These are phyloP conservation scores for Penicillium waksmanii DNA, from an alignment of 495 filamentous ascomycete species.

Conservation along the genomic window DNA sequence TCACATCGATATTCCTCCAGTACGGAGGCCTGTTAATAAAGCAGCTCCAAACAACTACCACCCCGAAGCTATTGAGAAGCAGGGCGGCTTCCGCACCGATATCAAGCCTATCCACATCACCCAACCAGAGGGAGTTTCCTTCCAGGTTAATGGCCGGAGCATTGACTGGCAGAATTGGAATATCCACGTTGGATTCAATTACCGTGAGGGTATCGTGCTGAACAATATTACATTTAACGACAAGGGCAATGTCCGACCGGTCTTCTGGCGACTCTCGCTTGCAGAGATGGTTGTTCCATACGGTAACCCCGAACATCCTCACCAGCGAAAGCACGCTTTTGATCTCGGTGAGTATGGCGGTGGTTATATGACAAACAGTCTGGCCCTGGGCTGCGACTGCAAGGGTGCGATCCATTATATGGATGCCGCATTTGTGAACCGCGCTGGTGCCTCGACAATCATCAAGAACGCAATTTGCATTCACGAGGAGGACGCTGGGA, in stretches of 20 bases:
- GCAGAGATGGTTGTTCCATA: slow-evolving; percentile 84
- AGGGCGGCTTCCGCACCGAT: slow-evolving; percentile 77
- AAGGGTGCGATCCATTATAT: slow-evolving; percentile 79
- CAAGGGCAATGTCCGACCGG: slow-evolving; percentile 70
- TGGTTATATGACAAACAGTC: slow-evolving; percentile 75
- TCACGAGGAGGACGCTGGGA: slow-evolving; percentile 75
- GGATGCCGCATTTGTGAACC: slow-evolving; percentile 55
- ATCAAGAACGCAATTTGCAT: slow-evolving; percentile 79
- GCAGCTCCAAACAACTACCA: slow-evolving; percentile 80
- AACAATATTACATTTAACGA: slow-evolving; percentile 88
- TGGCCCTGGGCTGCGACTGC: slow-evolving; percentile 71
- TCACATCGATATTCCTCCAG: slow-evolving; percentile 84
- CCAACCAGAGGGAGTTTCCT: slow-evolving; percentile 92
- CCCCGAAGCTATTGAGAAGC: slow-evolving; percentile 68
- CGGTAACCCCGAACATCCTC: slow-evolving; percentile 70
- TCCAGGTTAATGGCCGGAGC: slow-evolving; percentile 75
- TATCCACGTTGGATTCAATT: slow-evolving; percentile 83
- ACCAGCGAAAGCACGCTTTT: slow-evolving; percentile 78
- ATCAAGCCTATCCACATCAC: slow-evolving; percentile 95
- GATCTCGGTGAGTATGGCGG: slow-evolving; percentile 78
- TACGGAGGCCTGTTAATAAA: slow-evolving; percentile 78
- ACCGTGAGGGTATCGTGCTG: slow-evolving; percentile 79
- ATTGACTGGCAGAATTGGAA: slow-evolving; percentile 96
- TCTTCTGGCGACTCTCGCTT: slow-evolving; percentile 71
- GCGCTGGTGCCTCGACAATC: slow-evolving; percentile 59